Base-by-base conservation (phyloP, 148 eudicot genomes). In the Silene conica region DNA sequence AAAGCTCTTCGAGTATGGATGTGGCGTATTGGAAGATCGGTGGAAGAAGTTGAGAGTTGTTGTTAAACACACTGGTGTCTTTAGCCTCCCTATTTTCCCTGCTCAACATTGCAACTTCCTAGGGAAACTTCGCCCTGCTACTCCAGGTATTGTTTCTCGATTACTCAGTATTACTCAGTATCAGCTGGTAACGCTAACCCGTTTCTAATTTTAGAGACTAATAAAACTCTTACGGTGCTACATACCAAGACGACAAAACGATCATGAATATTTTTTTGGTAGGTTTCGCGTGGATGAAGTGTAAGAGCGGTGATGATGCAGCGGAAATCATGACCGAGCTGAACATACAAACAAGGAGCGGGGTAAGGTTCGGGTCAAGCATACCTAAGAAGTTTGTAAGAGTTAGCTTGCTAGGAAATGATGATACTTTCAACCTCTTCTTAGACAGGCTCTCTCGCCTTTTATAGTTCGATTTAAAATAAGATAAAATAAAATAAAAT, bases 281-380 rank as follows among this genome's bases (percentile, higher is more conserved):
- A 34, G 97, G 86, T 12, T 92, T 86, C 75, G 98, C 98, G 1
- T 92, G 93, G 96, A 67, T 92, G 77, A 87, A 86, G 74, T 80
- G 83, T 76, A 82, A 84, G 65, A 79, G 69, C 41, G 74, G 38
- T 3, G 85, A 73, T 34, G 92, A 92, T 41, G 84, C 86, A 1
- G 92, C 76, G 70, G 41, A 78, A 81, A 38, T 90, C 22, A 66
- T 87, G 46, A 72, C 62, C 68, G 82, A 65, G 21, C 80, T 85
- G 6, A 86, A 87, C 66, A 70, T 92, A 25, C 63, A 77, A 22
- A 62, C 88, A 10, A 87, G 98, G 64, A 69, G 79, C 3, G 98
- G 93, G 55, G 64, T 19, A 71, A 78, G 85, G 12, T 92, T 89
- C 41, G 98, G 96, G 31, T 48, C 52, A 54, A 15, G 57, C 22